Conservation (phyloP, 2,329 filamentous ascomycete genomes). For the Dactylonectria macrodidyma region DNA sequence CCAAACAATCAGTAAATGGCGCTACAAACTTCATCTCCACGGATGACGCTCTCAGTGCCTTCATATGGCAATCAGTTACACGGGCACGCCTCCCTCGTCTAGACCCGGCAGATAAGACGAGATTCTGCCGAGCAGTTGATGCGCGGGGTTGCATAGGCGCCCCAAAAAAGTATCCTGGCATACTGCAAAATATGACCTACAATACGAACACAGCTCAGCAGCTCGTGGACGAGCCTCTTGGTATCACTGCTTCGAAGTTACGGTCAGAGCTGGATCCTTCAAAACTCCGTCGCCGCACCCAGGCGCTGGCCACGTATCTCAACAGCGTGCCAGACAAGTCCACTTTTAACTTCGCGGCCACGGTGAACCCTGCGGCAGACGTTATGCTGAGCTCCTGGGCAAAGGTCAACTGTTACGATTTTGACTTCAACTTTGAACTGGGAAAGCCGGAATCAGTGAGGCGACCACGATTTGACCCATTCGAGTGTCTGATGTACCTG, state of each 20-base stretch:
- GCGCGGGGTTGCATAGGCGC: slow-evolving; percentile 60
- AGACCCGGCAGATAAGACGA: slow-evolving; percentile 38
- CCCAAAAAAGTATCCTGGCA: slow-evolving; percentile 61
- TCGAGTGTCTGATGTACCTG: slow-evolving; percentile 66
- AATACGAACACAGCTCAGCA: slow-evolving; percentile 49
- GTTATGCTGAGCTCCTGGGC: slow-evolving; percentile 70
- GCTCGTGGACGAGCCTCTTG: slow-evolving; percentile 51
- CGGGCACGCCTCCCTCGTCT: slow-evolving; percentile 58
- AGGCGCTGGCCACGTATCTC: slow-evolving; percentile 59
- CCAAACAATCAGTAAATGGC: slow-evolving; percentile 42
- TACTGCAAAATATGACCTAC: slow-evolving; percentile 63
- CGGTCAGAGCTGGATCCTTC: slow-evolving; percentile 56
- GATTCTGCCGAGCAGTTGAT: slow-evolving; percentile 65
- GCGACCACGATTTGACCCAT: slow-evolving; percentile 60
- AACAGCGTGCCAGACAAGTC: slow-evolving; percentile 53
- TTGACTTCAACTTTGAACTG: slow-evolving; percentile 64
- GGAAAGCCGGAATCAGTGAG: slow-evolving; percentile 63
- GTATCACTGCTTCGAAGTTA: slow-evolving; percentile 55
- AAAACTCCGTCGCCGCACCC: slow-evolving; percentile 54
- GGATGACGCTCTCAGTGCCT: slow-evolving; percentile 67
- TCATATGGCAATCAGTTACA: slow-evolving; percentile 64
- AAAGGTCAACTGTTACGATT: slow-evolving; percentile 59
- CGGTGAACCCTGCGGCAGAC: slow-evolving; percentile 56
- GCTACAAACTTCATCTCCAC: slow-evolving; percentile 61
- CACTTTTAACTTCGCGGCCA: slow-evolving; percentile 52